phyloP scores from a whole-genome alignment of 2,329 filamentous ascomycete species.

The Claviceps sp. region DNA sequence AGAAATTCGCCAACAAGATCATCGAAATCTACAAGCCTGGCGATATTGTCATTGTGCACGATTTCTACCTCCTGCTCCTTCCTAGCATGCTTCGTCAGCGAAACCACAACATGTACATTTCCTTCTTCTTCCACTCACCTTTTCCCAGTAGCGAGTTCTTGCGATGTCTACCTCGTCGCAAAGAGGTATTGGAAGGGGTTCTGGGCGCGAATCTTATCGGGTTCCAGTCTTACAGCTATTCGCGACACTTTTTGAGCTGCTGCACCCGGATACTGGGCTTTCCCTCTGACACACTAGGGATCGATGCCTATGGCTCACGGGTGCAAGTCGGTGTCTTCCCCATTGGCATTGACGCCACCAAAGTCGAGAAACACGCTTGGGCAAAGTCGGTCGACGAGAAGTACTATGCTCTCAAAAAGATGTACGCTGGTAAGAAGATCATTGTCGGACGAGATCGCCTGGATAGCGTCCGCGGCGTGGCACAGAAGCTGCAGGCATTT shows the following conservation, averaged over 20 bases:
- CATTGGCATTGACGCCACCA: slow-evolving; percentile 82
- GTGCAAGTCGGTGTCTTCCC: slow-evolving; percentile 89
- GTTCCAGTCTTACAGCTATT: slow-evolving; percentile 93
- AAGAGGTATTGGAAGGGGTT: slow-evolving; percentile 81
- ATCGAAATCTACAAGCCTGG: slow-evolving; percentile 82
- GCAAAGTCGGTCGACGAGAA: slow-evolving; percentile 55
- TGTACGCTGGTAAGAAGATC: slow-evolving; percentile 84
- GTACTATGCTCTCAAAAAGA: slow-evolving; percentile 56
- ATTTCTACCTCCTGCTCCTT: slow-evolving; percentile 84
- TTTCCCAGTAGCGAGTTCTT: slow-evolving; percentile 96
- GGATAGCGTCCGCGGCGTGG: slow-evolving; percentile 82
- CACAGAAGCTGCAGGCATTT: slow-evolving; percentile 93
- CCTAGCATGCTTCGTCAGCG: slow-evolving; percentile 80
- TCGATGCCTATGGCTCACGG: slow-evolving; percentile 78
- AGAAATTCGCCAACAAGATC: slow-evolving; percentile 81
- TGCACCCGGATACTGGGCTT: slow-evolving; percentile 88
- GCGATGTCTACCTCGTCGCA: slow-evolving; percentile 73
- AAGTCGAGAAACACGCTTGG: slow-evolving; percentile 65
- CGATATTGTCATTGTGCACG: slow-evolving; percentile 84
- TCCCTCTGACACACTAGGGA: slow-evolving; percentile 69
- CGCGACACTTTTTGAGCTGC: slow-evolving; percentile 86
- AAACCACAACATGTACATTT: slow-evolving; percentile 79
- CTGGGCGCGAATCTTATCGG: slow-evolving; percentile 86
- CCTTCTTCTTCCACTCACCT: slow-evolving; percentile 86
- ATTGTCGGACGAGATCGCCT: slow-evolving; percentile 92